Percentiles rank a stretch among this genome's conserved stretches.
Conservation (phyloP, 148 eudicot genomes). For the Vaccinium macrocarpon region DNA sequence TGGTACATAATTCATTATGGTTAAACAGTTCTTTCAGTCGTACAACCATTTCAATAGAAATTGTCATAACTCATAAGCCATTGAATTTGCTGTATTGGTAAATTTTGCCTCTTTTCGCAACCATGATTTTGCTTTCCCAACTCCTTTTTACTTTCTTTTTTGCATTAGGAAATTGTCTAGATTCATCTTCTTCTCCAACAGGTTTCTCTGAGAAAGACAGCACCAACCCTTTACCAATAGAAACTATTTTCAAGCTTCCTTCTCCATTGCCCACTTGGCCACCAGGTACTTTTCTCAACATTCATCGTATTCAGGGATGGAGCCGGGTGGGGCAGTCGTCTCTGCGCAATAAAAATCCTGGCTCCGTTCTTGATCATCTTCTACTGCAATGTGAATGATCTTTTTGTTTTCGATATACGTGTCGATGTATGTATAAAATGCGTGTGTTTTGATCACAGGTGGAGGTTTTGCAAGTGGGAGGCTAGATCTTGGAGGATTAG, state of each 20-base stretch:
- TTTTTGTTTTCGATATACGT: no score
- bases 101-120: not conserved
- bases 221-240: slow-evolving; percentile 24
- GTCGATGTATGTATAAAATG: not conserved
- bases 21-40: no score
- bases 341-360: no score
- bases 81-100: not conserved
- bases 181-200: not conserved
- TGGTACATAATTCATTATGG: not conserved
- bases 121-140: not conserved
- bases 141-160: not conserved
- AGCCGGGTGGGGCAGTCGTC: no score
- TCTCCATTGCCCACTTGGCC: slow-evolving; percentile 31
- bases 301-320: not conserved
- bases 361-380: not conserved
- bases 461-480: slow-evolving; percentile 48
- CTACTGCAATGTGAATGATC: not conserved
- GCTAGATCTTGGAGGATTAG: slow-evolving; percentile 48
- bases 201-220: slow-evolving; percentile 10
- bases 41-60: no score
- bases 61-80: not conserved
- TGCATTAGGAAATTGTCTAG: slow-evolving; percentile 8
- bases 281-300: slow-evolving; percentile 21
- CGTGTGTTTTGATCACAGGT: slow-evolving; percentile 22
- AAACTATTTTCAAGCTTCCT: slow-evolving; percentile 36